phyloP scores from a whole-genome alignment of 2,329 filamentous ascomycete species.

The Paracoccidioides brasiliensis region DNA sequence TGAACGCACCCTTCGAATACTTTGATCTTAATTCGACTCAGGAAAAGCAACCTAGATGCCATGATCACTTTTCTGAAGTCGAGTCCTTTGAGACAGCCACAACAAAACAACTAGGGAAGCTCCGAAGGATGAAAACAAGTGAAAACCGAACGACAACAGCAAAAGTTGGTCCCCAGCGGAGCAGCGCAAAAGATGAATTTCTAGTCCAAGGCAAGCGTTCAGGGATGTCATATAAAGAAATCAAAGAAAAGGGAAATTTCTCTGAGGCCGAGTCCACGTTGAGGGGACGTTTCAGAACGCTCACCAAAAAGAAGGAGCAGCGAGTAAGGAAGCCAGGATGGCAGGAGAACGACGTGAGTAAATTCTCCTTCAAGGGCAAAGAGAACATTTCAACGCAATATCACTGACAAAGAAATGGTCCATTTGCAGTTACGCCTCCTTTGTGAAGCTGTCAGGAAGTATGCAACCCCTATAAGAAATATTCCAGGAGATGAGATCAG shows the following conservation, averaged over 20 bases:
- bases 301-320: conserved; percentile 34
- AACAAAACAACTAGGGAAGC: not conserved
- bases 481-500: conserved; percentile 7
- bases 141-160: not conserved
- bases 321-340: conserved; percentile 35
- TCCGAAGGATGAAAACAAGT: not conserved
- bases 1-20: not conserved
- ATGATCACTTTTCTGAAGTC: not conserved
- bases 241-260: conserved; percentile 31
- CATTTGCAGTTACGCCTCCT: conserved; percentile 26
- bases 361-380: not conserved
- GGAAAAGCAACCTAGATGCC: not conserved
- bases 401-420: conserved; percentile 1
- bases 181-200: conserved; percentile 24
- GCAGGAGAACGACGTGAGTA: conserved; percentile 31
- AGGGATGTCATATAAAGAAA: conserved; percentile 36
- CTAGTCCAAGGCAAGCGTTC: conserved; percentile 29
- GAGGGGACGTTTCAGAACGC: conserved; percentile 33
- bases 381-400: not conserved
- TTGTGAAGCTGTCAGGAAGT: conserved; percentile 25
- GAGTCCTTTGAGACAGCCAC: not conserved
- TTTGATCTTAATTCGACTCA: not conserved
- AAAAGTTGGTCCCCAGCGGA: conserved; percentile 4
- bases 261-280: conserved; percentile 37
- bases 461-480: conserved; percentile 10